Evolutionary conservation across 345 rosid genomes (phyloP), one percentile per base, ranked within the genome.

Genomic region (Ceriops tagal): DNA sequence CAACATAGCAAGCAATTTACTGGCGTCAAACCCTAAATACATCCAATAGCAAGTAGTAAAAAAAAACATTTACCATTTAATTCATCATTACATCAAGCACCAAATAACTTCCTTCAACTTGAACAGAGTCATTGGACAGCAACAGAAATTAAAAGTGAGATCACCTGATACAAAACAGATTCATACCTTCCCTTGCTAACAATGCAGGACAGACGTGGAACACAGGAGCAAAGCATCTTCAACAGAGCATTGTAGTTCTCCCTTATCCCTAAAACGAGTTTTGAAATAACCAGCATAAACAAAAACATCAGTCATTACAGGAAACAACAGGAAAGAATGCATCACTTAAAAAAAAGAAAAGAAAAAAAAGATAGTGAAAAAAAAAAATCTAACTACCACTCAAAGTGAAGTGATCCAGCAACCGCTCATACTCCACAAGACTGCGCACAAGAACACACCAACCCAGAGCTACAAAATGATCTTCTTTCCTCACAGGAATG

Each of bases 391-490:
- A 18, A 61, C 78, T 79, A 90, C 97, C 98, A 72, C 81, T 77
- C 71, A 88, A 58, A 21, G 71, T 68, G 64, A 76, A 68, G 31
- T 79, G 88, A 65, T 83, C 88, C 65, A 61, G 73, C 13, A 49
- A 64, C 68, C 49, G 79, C 67, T 86, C 96, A 16, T 71, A 79
- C 67, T 89, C 93, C 69, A 85, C 71, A 67, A 93, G 82, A 58
- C 71, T 47, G 0, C 96, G 89, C 19, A 89, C 85, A 72, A 93
- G 91, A 21, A 75, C 74, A 76, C 97, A 90, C 98, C 98, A 90
- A 27, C 97, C 98, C 73, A 90, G 84, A 47, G 83, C 81, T 21
- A 90, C 43, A 71, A 79, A 88, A 24, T 79, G 90, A 39, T 93
- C 98, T 68, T 85, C 89, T 62, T 85, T 89, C 79, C 84, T 82